Conservation (phyloP, 208 protist species). For the Leishmania aethiopica region DNA sequence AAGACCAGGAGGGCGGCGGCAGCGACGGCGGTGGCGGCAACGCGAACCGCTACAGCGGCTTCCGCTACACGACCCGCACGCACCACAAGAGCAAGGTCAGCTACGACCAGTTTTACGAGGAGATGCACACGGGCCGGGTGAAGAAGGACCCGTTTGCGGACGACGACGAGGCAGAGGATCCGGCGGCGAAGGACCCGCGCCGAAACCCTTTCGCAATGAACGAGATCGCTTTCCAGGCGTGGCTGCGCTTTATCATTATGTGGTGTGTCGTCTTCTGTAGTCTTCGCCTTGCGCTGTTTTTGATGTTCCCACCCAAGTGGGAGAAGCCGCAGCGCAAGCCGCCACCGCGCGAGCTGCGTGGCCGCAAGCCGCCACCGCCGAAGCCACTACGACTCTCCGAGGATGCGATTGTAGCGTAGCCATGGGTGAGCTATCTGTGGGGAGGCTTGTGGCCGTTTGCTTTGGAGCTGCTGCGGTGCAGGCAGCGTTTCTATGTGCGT, state of each 20-base stretch:
- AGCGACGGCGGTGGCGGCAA: slow-evolving; percentile 43
- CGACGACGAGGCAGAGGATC: slow-evolving; percentile 62
- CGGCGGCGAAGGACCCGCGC: slow-evolving; percentile 56
- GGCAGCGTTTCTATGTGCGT: background rate
- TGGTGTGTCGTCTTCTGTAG: slow-evolving; percentile 82
- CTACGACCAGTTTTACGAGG: slow-evolving; percentile 90
- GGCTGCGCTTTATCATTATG: slow-evolving; percentile 86
- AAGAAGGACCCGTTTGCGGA: slow-evolving; percentile 80
- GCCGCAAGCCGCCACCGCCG: slow-evolving; percentile 44
- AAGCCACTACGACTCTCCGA: slow-evolving; percentile 59
- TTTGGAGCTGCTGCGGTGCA: background rate
- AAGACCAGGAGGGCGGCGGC: slow-evolving; percentile 40
- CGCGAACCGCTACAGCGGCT: slow-evolving; percentile 83
- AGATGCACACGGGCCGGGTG: slow-evolving; percentile 91
- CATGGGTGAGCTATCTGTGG: background rate
- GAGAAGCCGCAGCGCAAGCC: slow-evolving; percentile 74
- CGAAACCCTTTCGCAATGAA: slow-evolving; percentile 82
- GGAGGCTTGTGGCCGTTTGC: no score
- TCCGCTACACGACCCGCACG: slow-evolving; percentile 88
- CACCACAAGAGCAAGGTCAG: slow-evolving; percentile 81
- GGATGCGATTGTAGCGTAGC: slow-evolving; percentile 37
- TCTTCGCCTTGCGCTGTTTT: slow-evolving; percentile 69
- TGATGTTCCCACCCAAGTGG: slow-evolving; percentile 83
- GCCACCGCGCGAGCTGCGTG: slow-evolving; percentile 54
- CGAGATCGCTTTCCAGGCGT: slow-evolving; percentile 83